Evolutionary conservation across 2,329 filamentous ascomycete species (phyloP), one percentile per base, ranked within the genome.

Genomic region (Penicillium sp.): DNA sequence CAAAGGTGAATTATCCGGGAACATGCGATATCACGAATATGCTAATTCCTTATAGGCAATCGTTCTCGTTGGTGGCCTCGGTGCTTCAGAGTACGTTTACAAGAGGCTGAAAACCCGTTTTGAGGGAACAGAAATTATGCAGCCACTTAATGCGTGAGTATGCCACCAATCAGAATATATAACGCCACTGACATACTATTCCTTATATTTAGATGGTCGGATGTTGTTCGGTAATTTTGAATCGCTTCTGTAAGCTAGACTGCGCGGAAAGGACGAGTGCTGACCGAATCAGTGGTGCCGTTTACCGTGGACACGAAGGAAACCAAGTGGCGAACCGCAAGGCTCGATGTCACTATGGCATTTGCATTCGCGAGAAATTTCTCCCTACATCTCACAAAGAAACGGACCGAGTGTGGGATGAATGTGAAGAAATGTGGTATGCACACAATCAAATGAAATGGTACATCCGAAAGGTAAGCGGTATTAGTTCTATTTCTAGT

Each of bases 51-150:
- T 42, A 1, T 25, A 67, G 63, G 65, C 69, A 0, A 72, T 77
- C 4, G 53, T 75, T 9, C 65, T 77, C 0, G 74, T 77, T 0
- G 74, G 74, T 1, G 75, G 75, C 0, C 73, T 77, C 31, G 75
- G 75, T 1, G 56, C 65, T 3, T 76, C 68, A 2, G 66, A 67
- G 15, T 76, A 74, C 54, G 69, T 77, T 8, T 70, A 65, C 46
- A 56, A 59, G 7, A 62, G 64, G 2, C 51, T 76, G 6, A 46
- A 69, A 18, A 51, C 53, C 5, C 54, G 58, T 6, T 60, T 69
- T 9, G 57, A 63, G 0, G 53, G 53, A 1, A 64, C 73, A 2
- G 57, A 65, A 26, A 62, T 77, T 6, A 65, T 76, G 20, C 74
- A 75, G 27, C 69, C 68, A 1, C 57, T 47, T 1, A 60, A 69